phyloP scores from a whole-genome alignment of 768 basidiomycete genomes.

The Russula sp. region DNA sequence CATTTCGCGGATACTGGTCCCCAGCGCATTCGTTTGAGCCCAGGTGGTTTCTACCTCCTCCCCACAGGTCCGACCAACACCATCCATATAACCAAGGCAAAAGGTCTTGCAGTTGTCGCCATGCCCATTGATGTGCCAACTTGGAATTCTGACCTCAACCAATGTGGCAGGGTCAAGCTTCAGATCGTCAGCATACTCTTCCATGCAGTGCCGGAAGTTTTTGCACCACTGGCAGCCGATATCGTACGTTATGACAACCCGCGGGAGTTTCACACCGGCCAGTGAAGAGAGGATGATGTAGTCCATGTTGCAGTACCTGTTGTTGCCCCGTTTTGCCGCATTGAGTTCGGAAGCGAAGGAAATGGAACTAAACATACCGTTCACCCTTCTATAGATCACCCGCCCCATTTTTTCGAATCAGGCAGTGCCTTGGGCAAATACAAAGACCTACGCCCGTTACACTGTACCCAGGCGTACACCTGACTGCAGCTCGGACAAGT shows the following conservation, averaged over 20 bases:
- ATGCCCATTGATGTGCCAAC: slow-evolving; percentile 24
- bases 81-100: slow-evolving; percentile 15
- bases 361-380: neutral
- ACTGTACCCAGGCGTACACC: neutral
- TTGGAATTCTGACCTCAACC: neutral
- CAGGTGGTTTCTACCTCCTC: slow-evolving; percentile 25
- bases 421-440: neutral
- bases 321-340: neutral
- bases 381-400: slow-evolving; percentile 3
- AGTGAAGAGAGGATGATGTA: neutral
- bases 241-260: neutral
- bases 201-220: neutral
- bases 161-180: neutral
- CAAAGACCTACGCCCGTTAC: neutral
- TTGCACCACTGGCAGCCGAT: slow-evolving; percentile 6
- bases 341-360: neutral
- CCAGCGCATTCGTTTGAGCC: slow-evolving; percentile 17
- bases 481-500: neutral
- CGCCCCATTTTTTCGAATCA: neutral
- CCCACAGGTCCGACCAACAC: slow-evolving; percentile 23
- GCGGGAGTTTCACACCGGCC: neutral
- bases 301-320: neutral
- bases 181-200: neutral
- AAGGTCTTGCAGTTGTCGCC: slow-evolving; percentile 20
- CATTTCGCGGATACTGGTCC: slow-evolving; percentile 21